A percentile compares a stretch with the other conserved stretches of the same genome.
Evolutionary conservation across 2,329 filamentous ascomycete species (phyloP).

Genomic region (Phoma sp.): DNA sequence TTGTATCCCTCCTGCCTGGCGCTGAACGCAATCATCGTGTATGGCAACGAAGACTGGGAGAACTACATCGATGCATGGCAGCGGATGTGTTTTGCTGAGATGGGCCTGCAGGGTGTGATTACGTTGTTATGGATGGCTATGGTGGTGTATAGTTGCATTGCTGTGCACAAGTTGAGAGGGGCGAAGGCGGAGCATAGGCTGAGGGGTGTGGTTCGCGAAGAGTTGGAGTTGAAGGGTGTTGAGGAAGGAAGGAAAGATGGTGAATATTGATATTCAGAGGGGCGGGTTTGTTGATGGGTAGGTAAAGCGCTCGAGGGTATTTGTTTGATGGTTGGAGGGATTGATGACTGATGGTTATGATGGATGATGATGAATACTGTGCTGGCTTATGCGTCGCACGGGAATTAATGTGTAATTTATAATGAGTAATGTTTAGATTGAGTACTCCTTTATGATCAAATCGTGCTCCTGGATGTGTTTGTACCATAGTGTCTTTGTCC

Average conservation of each 20-base stretch:
- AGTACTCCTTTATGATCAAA: not conserved
- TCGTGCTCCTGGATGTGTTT: not conserved
- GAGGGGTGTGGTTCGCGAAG: not conserved
- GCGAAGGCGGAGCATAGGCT: not conserved
- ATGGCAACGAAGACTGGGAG: not conserved
- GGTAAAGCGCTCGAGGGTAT: not conserved
- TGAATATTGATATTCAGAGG: not conserved
- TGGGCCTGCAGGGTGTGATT: conserved; percentile 1
- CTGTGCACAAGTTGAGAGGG: not conserved
- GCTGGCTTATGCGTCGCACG: not conserved
- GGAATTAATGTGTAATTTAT: not conserved
- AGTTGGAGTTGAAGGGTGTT: not conserved
- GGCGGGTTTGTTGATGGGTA: not conserved
- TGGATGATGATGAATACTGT: not conserved
- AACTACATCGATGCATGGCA: not conserved
- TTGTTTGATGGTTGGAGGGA: not conserved
- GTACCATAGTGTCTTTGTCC: too few species aligned
- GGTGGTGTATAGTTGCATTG: not conserved
- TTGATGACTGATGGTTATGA: not conserved
- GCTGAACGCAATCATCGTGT: not conserved
- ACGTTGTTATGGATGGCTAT: not conserved
- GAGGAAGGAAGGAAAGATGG: not conserved
- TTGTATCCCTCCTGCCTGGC: not conserved
- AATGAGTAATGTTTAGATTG: not conserved
- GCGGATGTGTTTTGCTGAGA: not conserved